Evolutionary conservation across 2,329 filamentous ascomycete species (phyloP).

Genomic region (Hypoxylon sp.): DNA sequence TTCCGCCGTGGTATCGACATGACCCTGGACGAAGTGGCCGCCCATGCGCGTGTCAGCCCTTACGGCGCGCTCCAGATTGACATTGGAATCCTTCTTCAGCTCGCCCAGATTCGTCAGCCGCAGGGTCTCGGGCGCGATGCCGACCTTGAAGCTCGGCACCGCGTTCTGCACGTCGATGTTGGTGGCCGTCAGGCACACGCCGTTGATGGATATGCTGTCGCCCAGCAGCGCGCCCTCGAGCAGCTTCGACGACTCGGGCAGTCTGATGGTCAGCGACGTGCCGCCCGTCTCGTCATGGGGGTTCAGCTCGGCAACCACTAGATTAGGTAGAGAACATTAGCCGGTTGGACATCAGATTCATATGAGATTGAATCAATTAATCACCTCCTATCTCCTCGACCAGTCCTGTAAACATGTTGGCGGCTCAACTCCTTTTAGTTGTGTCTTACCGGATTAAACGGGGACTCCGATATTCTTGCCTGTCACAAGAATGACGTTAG

Average conservation of each 20-base stretch:
- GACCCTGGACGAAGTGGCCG: slow-evolving; percentile 97
- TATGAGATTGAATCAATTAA: slow-evolving; percentile 48
- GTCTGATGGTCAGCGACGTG: slow-evolving; percentile 87
- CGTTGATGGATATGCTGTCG: slow-evolving; percentile 95
- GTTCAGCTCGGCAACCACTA: slow-evolving; percentile 87
- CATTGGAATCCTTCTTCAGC: slow-evolving; percentile 72
- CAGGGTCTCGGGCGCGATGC: slow-evolving; percentile 94
- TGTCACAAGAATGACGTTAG: slow-evolving; percentile 39
- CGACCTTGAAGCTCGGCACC: slow-evolving; percentile 80
- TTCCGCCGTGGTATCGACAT: slow-evolving; percentile 89
- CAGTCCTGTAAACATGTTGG: slow-evolving; percentile 91
- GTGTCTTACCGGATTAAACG: slow-evolving; percentile 4
- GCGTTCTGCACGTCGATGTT: slow-evolving; percentile 59
- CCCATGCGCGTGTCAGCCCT: slow-evolving; percentile 94
- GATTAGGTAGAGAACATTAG: slow-evolving; percentile 23
- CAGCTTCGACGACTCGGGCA: slow-evolving; percentile 74
- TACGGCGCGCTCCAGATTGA: slow-evolving; percentile 96
- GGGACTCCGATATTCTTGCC: not conserved
- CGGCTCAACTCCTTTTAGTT: slow-evolving; percentile 11
- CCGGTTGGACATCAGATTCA: not conserved
- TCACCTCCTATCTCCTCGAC: slow-evolving; percentile 93
- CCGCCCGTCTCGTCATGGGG: slow-evolving; percentile 85
- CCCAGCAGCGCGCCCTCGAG: slow-evolving; percentile 86
- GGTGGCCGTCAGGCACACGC: slow-evolving; percentile 95
- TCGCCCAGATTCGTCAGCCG: slow-evolving; percentile 93